phyloP scores from a whole-genome alignment of 1,139 yeast genomes.

The Geotrichum phurueaensis region DNA sequence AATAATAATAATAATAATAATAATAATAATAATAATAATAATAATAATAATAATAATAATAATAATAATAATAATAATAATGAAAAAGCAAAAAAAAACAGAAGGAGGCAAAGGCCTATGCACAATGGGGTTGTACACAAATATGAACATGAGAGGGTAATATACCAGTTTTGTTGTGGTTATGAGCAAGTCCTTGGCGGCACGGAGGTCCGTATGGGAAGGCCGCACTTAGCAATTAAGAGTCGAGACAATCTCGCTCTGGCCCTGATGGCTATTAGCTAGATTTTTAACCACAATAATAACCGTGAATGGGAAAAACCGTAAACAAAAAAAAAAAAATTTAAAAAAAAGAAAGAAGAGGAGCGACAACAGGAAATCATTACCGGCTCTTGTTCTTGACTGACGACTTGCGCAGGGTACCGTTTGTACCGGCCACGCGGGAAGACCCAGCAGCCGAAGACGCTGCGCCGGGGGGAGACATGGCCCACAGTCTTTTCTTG shows the following conservation, averaged over 20 bases:
- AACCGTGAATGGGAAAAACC: neutral
- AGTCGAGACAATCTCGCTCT: neutral
- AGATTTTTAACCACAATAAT: neutral
- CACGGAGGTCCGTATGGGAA: neutral
- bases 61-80: no score
- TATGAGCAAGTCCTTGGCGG: neutral
- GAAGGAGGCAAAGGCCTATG: neutral
- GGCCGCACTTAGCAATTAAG: neutral
- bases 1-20: no score
- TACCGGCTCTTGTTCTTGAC: neutral
- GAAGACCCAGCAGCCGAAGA: neutral
- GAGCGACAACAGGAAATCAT: neutral
- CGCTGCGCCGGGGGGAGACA: conserved; percentile 5
- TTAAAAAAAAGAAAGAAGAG: neutral
- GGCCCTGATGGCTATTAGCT: neutral
- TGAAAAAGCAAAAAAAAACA: neutral
- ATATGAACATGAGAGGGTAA: neutral
- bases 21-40: no score
- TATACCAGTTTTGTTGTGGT: neutral
- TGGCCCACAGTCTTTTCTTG: conserved; percentile 37
- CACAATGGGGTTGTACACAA: neutral
- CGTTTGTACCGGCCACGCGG: neutral
- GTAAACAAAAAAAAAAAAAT: neutral
- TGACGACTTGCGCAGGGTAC: neutral
- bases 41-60: no score